phyloP scores from a whole-genome alignment of 768 basidiomycete genomes.

The Phanerodontia chrysosporium region DNA sequence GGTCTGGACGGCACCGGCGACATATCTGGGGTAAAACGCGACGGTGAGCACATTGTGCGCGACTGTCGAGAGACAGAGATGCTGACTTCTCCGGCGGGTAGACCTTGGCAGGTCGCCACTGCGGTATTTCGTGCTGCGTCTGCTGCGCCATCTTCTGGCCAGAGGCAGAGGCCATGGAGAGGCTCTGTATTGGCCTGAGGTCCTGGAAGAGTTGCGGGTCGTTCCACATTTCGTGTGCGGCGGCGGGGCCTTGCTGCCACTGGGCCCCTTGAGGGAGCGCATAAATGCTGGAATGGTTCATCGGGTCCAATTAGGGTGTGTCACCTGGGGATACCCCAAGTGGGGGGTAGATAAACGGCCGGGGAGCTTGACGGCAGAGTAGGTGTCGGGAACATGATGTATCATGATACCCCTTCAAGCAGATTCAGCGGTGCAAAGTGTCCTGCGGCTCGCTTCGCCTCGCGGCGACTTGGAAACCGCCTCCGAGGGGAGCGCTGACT shows the following conservation, averaged over 20 bases:
- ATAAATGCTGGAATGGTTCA: not conserved
- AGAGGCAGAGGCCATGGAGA: slow-evolving; percentile 7
- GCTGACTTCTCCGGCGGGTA: slow-evolving; percentile 22
- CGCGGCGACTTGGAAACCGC: not conserved
- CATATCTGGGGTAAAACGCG: slow-evolving; percentile 31
- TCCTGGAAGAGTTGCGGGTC: slow-evolving; percentile 8
- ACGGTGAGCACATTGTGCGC: slow-evolving; percentile 6
- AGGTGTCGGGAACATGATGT: not conserved
- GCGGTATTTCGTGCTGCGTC: slow-evolving; percentile 5
- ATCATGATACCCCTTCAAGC: slow-evolving; percentile 15
- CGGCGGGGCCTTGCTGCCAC: not conserved
- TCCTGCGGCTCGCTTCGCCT: not conserved
- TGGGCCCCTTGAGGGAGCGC: not conserved
- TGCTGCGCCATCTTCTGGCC: slow-evolving; percentile 4
- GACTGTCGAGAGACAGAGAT: slow-evolving; percentile 3
- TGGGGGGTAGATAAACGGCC: slow-evolving; percentile 4
- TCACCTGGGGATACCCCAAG: not conserved
- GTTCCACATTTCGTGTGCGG: slow-evolving; percentile 1
- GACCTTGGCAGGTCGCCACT: slow-evolving; percentile 8
- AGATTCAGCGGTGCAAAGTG: slow-evolving; percentile 3
- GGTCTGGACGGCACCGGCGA: slow-evolving; percentile 42
- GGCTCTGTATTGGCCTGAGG: not conserved
- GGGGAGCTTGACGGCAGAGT: not conserved
- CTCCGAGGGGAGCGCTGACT: not conserved
- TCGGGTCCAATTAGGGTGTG: not conserved